Conservation (phyloP, 768 basidiomycete genomes). For the Chalciporus sphaerocephalus region DNA sequence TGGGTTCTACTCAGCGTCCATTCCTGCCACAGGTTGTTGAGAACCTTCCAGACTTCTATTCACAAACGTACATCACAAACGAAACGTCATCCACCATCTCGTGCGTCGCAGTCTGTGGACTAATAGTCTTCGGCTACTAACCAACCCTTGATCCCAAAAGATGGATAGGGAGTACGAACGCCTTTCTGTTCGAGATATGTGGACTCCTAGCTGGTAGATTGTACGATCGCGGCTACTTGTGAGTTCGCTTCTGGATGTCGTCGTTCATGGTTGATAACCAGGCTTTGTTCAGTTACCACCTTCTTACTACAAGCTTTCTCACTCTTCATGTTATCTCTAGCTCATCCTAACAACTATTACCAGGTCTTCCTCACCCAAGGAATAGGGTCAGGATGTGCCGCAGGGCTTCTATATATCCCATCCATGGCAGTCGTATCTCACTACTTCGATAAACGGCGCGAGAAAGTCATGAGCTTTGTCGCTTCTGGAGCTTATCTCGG, state of each 20-base stretch:
- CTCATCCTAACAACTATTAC: slow-evolving; percentile 39
- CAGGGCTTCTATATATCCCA: slow-evolving; percentile 47
- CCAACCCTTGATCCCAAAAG: slow-evolving; percentile 13
- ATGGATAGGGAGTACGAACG: slow-evolving; percentile 48
- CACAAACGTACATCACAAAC: slow-evolving; percentile 34
- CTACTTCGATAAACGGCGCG: slow-evolving; percentile 45
- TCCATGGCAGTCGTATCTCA: slow-evolving; percentile 47
- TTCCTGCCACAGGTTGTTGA: background rate
- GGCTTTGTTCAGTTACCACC: slow-evolving; percentile 17
- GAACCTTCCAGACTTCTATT: slow-evolving; percentile 35
- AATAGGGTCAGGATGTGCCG: slow-evolving; percentile 44
- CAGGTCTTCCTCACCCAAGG: slow-evolving; percentile 54
- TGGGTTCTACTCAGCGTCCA: background rate
- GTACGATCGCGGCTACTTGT: slow-evolving; percentile 54
- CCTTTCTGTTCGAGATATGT: slow-evolving; percentile 42
- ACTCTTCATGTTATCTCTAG: slow-evolving; percentile 45
- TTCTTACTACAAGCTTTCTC: slow-evolving; percentile 30
- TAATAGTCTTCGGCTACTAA: background rate
- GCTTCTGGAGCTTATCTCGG: slow-evolving; percentile 57
- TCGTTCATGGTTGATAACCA: background rate
- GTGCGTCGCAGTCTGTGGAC: slow-evolving; percentile 22
- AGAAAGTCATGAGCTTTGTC: slow-evolving; percentile 51
- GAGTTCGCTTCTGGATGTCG: slow-evolving; percentile 9
- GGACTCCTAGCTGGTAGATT: slow-evolving; percentile 45
- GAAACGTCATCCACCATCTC: slow-evolving; percentile 38